These are phyloP conservation scores for Coemansia sp. DNA, from an alignment of 192 early-diverging fungal genomes.

Conservation along the genomic window DNA sequence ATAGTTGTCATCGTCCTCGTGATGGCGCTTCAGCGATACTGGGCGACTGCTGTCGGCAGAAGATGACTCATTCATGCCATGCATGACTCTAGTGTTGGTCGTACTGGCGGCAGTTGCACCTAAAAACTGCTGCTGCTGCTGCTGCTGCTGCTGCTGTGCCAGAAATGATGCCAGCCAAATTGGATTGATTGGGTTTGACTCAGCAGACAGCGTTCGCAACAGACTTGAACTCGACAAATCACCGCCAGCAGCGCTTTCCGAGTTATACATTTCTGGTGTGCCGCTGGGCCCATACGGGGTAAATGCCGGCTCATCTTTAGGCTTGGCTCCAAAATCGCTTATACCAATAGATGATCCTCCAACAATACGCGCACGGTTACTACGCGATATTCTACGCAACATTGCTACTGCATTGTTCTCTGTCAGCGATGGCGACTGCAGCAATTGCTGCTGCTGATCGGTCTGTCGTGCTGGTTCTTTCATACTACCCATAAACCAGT, in stretches of 20 bases:
- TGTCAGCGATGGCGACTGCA: conserved; percentile 28
- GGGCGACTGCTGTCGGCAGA: neutral
- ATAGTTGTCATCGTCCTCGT: conserved; percentile 24
- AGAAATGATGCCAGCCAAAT: conserved; percentile 44
- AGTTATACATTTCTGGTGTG: neutral
- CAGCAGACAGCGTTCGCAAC: conserved; percentile 13
- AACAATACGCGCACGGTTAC: conserved; percentile 24
- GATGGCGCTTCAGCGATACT: conserved; percentile 45
- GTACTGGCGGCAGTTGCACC: neutral
- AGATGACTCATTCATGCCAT: neutral
- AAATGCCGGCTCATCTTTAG: conserved; percentile 4
- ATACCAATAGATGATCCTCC: neutral
- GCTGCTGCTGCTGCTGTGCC: conserved; percentile 26
- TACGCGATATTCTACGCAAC: conserved; percentile 46
- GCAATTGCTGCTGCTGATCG: conserved; percentile 10
- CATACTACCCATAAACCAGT: conserved; percentile 17
- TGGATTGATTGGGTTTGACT: conserved; percentile 16
- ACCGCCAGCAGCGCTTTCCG: neutral
- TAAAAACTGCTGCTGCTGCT: conserved; percentile 20
- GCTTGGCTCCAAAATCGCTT: neutral
- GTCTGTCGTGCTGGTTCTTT: conserved; percentile 6
- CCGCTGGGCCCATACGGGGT: conserved; percentile 9
- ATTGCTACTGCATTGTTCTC: conserved; percentile 41
- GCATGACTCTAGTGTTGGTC: neutral
- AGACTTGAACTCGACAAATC: conserved; percentile 4